These are phyloP conservation scores for Immersiporthe knoxdaviesiana DNA, from an alignment of 2,329 filamentous ascomycete genomes.

Conservation along the genomic window DNA sequence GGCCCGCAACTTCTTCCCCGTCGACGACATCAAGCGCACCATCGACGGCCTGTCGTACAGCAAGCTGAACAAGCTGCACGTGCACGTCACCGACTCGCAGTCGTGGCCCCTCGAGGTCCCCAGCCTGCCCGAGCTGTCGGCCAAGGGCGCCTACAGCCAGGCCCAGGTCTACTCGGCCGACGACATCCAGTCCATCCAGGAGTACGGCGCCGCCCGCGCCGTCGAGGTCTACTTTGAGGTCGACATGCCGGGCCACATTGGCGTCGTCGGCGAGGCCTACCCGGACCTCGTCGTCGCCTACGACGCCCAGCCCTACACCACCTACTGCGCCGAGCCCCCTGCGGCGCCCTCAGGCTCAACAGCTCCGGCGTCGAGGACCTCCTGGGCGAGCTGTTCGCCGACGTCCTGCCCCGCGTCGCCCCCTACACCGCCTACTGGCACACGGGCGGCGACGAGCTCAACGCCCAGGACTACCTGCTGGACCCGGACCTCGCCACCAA, in stretches of 20 bases:
- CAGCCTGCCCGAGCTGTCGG: constrained; percentile 69
- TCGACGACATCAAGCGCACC: constrained; percentile 70
- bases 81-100: constrained; percentile 82
- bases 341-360: constrained; percentile 77
- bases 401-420: constrained; percentile 72
- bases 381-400: constrained; percentile 71
- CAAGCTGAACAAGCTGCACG: constrained; percentile 81
- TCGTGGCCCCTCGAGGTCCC: constrained; percentile 86
- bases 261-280: constrained; percentile 65
- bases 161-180: constrained; percentile 68
- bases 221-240: constrained; percentile 76
- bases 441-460: constrained; percentile 86
- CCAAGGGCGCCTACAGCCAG: constrained; percentile 72
- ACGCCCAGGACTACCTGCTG: constrained; percentile 72
- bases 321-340: constrained; percentile 65
- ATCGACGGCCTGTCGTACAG: constrained; percentile 78
- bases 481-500: constrained; percentile 75
- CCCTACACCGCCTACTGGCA: constrained; percentile 79
- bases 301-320: constrained; percentile 58
- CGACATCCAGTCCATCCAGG: constrained; percentile 69
- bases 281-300: constrained; percentile 74
- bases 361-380: constrained; percentile 71
- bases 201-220: constrained; percentile 70
- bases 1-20: constrained; percentile 70
- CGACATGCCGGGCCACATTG: constrained; percentile 80